phyloP scores from a whole-genome alignment of 345 rosid genomes.

The Erysimum cheiranthoides region DNA sequence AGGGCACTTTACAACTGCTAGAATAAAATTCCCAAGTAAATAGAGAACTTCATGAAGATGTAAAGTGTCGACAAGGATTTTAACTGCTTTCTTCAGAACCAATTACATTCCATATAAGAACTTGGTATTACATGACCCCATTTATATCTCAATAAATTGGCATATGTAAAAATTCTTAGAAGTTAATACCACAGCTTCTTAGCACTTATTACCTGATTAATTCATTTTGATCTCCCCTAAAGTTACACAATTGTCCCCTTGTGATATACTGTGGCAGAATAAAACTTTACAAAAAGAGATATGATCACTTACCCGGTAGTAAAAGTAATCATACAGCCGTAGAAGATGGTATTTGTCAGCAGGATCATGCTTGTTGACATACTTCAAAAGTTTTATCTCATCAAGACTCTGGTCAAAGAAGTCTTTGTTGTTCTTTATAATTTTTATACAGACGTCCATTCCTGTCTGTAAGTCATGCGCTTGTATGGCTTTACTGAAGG shows the following conservation, averaged over 20 bases:
- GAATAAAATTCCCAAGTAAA: background rate
- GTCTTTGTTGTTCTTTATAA: conserved; percentile 98
- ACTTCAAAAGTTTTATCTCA: conserved; percentile 97
- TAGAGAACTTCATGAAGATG: background rate
- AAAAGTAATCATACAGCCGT: conserved; percentile 96
- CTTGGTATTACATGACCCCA: background rate
- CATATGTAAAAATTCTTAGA: background rate
- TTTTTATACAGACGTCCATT: conserved; percentile 97
- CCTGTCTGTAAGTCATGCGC: conserved; percentile 99
- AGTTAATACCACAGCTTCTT: background rate
- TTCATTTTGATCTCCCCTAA: conserved; percentile 1
- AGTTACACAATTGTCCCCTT: background rate
- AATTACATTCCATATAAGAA: background rate
- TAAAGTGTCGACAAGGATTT: background rate
- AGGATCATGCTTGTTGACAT: conserved; percentile 98
- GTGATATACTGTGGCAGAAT: conserved; percentile 4
- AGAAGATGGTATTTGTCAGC: conserved; percentile 95
- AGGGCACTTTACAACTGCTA: background rate
- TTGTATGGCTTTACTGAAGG: conserved; percentile 99
- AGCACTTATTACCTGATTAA: background rate
- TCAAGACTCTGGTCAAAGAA: conserved; percentile 99
- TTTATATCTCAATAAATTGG: background rate
- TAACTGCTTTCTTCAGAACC: conserved; percentile 6
- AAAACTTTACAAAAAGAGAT: background rate
- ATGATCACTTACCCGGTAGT: conserved; percentile 79